Evolutionary conservation across 139 green algal species (phyloP), one percentile per base, ranked within the genome.

Genomic region (Chlamydomonas schloesseri): DNA sequence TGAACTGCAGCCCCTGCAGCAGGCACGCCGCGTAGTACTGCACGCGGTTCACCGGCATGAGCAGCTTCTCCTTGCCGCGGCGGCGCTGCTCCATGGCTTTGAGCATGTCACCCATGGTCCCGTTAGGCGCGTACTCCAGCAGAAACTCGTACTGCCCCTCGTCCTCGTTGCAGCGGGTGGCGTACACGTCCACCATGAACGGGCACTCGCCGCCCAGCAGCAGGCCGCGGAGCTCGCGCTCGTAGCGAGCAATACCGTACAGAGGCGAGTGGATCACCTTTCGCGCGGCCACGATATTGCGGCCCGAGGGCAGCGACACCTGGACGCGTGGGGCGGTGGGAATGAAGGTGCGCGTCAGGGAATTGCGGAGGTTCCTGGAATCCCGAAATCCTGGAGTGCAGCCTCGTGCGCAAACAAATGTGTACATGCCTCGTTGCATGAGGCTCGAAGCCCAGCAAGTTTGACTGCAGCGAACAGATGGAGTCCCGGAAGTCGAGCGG

Each of bases 11-110:
- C 4, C 67, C 79, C 79, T 69, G 20, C 47, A 85, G 79, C 14
- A 85, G 37, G 47, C 79, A 85, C 14, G 79, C 79, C 26, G 47
- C 26, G 65, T 85, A 85, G 65, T 85, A 85, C 23, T 76, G 79
- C 23, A 85, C 68, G 46, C 79, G 79, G 21, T 76, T 36, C 17
- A 77, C 47, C 9, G 79, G 65, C 79, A 85, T 85, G 10, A 85
- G 79, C 20, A 85, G 79, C 79, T 76, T 76, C 21, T 85, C 79
- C 79, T 85, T 85, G 79, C 79, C 79, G 67, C 79, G 65, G 14
- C 79, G 79, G 46, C 79, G 79, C 79, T 77, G 79, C 67, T 85
- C 79, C 79, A 85, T 76, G 20, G 79, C 79, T n/a, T 85, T 85
- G 31, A 85, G 67, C 79, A 85, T 85, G 68, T 85, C 79, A 14